These are phyloP conservation scores for Colletotrichum sp. DNA, from an alignment of 2,329 filamentous ascomycete species.

Conservation along the genomic window DNA sequence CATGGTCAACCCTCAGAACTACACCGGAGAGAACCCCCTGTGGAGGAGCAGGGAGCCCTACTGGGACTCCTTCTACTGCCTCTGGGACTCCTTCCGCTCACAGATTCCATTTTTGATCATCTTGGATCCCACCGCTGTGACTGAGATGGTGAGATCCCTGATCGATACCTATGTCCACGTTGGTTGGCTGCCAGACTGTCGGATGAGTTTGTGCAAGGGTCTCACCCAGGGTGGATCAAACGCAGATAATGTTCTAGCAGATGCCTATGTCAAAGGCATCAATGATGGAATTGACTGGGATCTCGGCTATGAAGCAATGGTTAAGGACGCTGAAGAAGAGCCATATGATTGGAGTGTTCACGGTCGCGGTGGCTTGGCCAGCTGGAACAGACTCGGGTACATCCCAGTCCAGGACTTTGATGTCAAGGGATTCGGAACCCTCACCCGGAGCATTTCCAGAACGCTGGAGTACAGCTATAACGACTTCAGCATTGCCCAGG, in stretches of 20 bases:
- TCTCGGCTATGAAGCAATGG: constrained; percentile 71
- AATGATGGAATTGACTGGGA: constrained; percentile 67
- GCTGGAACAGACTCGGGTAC: constrained; percentile 75
- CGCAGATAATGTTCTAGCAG: constrained; percentile 71
- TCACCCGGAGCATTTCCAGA: constrained; percentile 73
- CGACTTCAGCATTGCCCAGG: constrained; percentile 71
- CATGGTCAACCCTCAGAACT: constrained; percentile 76
- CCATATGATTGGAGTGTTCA: constrained; percentile 73
- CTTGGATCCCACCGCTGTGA: constrained; percentile 67
- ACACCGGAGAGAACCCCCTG: constrained; percentile 73
- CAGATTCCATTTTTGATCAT: constrained; percentile 74
- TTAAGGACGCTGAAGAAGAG: constrained; percentile 75
- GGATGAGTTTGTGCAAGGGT: constrained; percentile 78
- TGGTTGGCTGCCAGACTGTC: constrained; percentile 76
- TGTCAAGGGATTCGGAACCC: constrained; percentile 67
- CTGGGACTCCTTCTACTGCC: constrained; percentile 78
- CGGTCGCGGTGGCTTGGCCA: constrained; percentile 72
- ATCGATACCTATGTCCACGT: constrained; percentile 74
- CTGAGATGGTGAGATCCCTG: constrained; percentile 71
- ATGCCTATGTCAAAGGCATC: constrained; percentile 72
- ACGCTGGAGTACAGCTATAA: constrained; percentile 82
- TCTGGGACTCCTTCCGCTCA: constrained; percentile 75
- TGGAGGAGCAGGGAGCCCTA: constrained; percentile 73
- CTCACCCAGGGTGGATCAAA: constrained; percentile 79
- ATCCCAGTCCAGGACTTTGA: constrained; percentile 75